Evolutionary conservation across 306 rosid species (phyloP), one percentile per base, ranked within the genome.

Genomic region (Alnus rubra): DNA sequence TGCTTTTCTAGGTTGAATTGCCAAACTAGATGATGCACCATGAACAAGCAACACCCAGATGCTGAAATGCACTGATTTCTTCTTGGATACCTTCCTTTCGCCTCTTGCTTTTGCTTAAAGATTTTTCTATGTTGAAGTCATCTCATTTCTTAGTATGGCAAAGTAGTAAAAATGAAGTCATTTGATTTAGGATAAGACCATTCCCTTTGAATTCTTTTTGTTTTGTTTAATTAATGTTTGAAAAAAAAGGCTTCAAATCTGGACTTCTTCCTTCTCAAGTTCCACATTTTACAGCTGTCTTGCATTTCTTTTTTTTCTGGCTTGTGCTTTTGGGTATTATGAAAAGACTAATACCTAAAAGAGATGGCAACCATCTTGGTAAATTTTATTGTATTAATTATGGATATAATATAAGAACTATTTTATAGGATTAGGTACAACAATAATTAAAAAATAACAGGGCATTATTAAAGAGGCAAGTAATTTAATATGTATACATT

Each of bases 251-350:
- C 48, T 39, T 30, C 60, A 60, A 74, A 74, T 58, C 73, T n/a
- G 62, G 14, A 55, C 50, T 62, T 59, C 30, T 62, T 59, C 30
- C 69, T 70, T 69, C 50, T 31, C 53, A 78, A 77, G 69, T 74
- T 74, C 79, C 73, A 72, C 71, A 50, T 75, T 69, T 83, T 80
- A 82, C 89, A 84, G 90, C 87, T 88, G 91, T 77, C 88, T 42
- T 56, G 14, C 31, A 51, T 62, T 76, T 72, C 31, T 44, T 48
- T 82, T 58, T 82, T 58, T 86, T 85, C 50, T 54, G 59, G 37
- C 60, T 69, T 58, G 71, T 76, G 49, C 73, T 69, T 83, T 76
- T 75, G 78, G 72, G 64, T 15, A 52, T 73, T 51, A 64, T 71
- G 48, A 82, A 77, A 54, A 11, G 74, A 84, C 45, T 42, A 0